These are phyloP conservation scores for Vitis hybrid DNA, from an alignment of 177 flowering plant genomes.

Conservation along the genomic window DNA sequence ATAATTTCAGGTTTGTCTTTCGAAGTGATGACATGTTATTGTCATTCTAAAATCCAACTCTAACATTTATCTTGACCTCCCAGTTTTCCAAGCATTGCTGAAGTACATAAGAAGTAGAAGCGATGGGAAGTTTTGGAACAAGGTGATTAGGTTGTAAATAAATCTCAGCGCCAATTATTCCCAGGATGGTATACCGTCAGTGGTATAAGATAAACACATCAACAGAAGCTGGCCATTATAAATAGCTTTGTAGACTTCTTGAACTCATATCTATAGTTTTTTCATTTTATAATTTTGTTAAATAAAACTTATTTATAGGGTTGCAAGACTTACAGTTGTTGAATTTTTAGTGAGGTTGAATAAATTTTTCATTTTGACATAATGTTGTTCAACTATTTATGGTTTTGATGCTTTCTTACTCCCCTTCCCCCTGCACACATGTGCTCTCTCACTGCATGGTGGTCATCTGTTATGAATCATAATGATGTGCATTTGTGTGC, in stretches of 20 bases:
- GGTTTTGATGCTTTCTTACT: not conserved
- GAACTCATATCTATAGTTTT: constrained; percentile 10
- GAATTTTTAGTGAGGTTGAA: not conserved
- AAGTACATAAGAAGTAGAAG: constrained; percentile 10
- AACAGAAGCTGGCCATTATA: constrained; percentile 12
- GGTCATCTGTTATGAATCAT: too few relatives aligned
- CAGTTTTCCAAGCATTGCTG: constrained; percentile 9
- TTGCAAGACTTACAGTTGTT: not conserved
- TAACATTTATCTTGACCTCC: constrained; percentile 23
- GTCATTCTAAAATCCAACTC: constrained; percentile 9
- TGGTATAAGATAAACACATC: constrained; percentile 9
- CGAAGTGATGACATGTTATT: constrained; percentile 3
- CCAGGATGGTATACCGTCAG: constrained; percentile 10
- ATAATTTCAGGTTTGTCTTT: not conserved
- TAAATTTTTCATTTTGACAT: not conserved
- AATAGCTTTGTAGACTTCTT: constrained; percentile 13
- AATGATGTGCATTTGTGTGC: too few relatives aligned
- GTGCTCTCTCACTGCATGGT: too few relatives aligned
- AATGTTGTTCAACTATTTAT: not conserved
- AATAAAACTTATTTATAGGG: constrained; percentile 13
- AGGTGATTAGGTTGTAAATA: constrained; percentile 26
- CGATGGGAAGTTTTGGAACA: constrained; percentile 21
- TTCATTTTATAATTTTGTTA: constrained; percentile 11
- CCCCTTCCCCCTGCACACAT: too few relatives aligned
- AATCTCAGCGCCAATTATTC: constrained; percentile 13